These are phyloP conservation scores for Pseudocercospora musae DNA, from an alignment of 2,329 filamentous ascomycete genomes.

Conservation along the genomic window DNA sequence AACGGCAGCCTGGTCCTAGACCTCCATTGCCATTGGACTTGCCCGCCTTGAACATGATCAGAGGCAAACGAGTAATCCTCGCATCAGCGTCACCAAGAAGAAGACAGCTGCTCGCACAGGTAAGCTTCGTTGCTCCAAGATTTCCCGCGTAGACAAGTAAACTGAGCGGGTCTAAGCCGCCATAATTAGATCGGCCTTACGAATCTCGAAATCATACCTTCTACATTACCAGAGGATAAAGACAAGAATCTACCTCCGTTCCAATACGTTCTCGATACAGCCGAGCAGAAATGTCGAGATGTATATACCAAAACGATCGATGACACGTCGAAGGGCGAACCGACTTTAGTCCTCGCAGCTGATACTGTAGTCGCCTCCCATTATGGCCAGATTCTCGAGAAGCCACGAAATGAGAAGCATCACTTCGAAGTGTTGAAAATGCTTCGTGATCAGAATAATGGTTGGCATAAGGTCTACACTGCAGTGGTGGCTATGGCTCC, in stretches of 20 bases:
- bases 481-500: slow-evolving; percentile 81
- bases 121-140: slow-evolving; percentile 33
- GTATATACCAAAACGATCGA: slow-evolving; percentile 63
- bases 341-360: slow-evolving; percentile 21
- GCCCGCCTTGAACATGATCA: slow-evolving; percentile 73
- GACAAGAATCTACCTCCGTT: slow-evolving; percentile 75
- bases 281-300: slow-evolving; percentile 74
- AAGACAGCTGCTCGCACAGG: slow-evolving; percentile 73
- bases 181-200: slow-evolving; percentile 66
- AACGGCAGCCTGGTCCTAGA: slow-evolving; percentile 36
- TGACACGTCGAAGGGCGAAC: slow-evolving; percentile 53
- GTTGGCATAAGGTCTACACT: slow-evolving; percentile 76
- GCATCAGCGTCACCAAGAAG: slow-evolving; percentile 86
- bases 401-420: slow-evolving; percentile 75
- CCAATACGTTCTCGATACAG: slow-evolving; percentile 88
- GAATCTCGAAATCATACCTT: slow-evolving; percentile 80
- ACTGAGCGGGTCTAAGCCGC: slow-evolving; percentile 27
- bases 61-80: slow-evolving; percentile 77
- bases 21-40: slow-evolving; percentile 69
- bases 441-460: slow-evolving; percentile 66
- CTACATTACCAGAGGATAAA: slow-evolving; percentile 78
- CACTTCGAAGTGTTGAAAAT: slow-evolving; percentile 81
- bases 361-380: slow-evolving; percentile 67
- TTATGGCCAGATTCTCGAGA: slow-evolving; percentile 79
- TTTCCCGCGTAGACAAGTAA: neutral